Base-by-base conservation (phyloP, 306 rosid species). In the Medicago ruthenica region DNA sequence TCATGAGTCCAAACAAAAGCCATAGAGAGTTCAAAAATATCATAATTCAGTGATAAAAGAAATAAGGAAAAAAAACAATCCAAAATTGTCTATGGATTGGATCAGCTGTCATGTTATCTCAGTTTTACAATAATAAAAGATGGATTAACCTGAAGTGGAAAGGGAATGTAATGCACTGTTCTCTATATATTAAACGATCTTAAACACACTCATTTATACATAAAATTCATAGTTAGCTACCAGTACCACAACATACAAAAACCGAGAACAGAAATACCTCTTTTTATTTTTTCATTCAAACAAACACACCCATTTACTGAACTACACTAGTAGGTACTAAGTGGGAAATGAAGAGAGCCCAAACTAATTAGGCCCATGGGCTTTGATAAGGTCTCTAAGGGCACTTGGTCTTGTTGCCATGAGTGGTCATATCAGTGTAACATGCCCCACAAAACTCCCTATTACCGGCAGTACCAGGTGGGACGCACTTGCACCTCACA, bases 391-490 rank as follows among this genome's bases (percentile, higher is more conserved):
- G 7, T 13, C 6, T 41, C 6, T 41, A 87, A 44, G 92, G 92
- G 39, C 92, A 88, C 79, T 88, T 88, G 48, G 90, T 86, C 58
- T 6, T 82, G 70, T 88, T 88, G 59, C 80, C 84, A 17, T 88
- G 92, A 54, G 92, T 88, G 15, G 87, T 85, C 96, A 88, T 90
- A 45, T 71, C 86, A 15, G 91, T 86, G 42, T 90, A 90, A 73
- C 96, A 90, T 15, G 79, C 17, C 10, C 93, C 96, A 62, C 96
- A 90, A 3, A 85, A 41, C 37, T 90, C 96, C 20, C 96, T 85
- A 15, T 90, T 90, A 1, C 96, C 96, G 0, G 88, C 57, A 0
- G 93, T 88, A 0, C 96, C 96, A 1, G 93, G 93, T 13, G 96
- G 93, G 12, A 90, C 96, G 22, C 93, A 88, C 74, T 83, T 88